Evolutionary conservation across 192 early-diverging fungal genomes (phyloP).

Genomic region (Entophlyctis helioformis): DNA sequence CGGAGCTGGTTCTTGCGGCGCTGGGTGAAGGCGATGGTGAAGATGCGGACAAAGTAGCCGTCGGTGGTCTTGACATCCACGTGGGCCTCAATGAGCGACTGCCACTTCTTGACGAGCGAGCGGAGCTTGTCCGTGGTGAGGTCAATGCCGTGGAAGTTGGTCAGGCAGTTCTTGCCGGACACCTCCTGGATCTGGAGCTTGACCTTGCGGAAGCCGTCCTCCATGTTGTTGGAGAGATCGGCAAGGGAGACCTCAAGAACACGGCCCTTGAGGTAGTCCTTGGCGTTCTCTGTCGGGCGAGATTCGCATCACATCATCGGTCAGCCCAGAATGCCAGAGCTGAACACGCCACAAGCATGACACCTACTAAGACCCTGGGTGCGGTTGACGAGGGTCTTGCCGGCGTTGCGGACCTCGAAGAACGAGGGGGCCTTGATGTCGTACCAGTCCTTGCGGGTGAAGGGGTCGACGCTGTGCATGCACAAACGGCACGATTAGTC

Average conservation of each 20-base stretch:
- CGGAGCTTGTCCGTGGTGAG: constrained; percentile 99
- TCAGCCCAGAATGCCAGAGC: no score
- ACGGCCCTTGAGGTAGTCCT: constrained; percentile 92
- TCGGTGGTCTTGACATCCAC: constrained; percentile 99
- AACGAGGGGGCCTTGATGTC: constrained; percentile 97
- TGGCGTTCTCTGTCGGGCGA: constrained; percentile 58
- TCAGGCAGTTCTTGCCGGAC: constrained; percentile 96
- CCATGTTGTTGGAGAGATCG: constrained; percentile 83
- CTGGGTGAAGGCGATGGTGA: constrained; percentile 95
- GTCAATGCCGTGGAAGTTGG: constrained; percentile 99
- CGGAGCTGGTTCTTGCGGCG: constrained; percentile 85
- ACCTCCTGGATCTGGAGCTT: constrained; percentile 96
- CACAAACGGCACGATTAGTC: no score
- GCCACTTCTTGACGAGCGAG: constrained; percentile 99
- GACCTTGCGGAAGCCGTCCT: constrained; percentile 95
- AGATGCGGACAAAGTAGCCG: constrained; percentile 97
- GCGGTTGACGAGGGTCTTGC: constrained; percentile 99
- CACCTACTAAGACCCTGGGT: constrained; percentile 95
- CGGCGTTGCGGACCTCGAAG: constrained; percentile 87
- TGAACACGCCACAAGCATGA: not conserved
- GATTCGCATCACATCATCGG: no score
- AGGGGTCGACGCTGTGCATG: constrained; percentile 98
- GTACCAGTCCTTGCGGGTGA: constrained; percentile 99
- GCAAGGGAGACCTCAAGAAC: constrained; percentile 93
- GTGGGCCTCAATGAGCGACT: constrained; percentile 92